Evolutionary conservation across 2,329 filamentous ascomycete genomes (phyloP).

Genomic region (Cercospora berteroae): DNA sequence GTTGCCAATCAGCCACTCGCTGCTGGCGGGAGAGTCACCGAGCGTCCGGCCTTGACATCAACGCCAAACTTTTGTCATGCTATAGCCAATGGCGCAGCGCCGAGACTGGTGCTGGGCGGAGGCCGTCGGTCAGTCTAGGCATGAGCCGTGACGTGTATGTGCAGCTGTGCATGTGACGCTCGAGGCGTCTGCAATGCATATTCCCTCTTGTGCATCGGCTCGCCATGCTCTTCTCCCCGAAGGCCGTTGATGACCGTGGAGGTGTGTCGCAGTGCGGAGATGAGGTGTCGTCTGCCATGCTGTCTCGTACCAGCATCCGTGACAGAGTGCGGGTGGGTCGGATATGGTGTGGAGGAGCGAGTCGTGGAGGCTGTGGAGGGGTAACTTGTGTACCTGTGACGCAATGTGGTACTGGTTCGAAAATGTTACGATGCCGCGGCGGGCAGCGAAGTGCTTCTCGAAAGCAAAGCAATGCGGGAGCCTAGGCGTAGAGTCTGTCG

Average conservation of each 20-base stretch:
- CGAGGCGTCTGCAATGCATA: neutral
- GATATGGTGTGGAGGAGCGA: neutral
- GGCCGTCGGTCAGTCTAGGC: neutral
- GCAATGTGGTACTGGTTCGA: neutral
- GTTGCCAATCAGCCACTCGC: neutral
- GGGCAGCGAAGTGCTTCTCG: neutral
- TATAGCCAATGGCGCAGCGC: conserved; percentile 7
- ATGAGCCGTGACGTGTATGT: neutral
- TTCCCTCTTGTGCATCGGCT: neutral
- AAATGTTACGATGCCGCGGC: neutral
- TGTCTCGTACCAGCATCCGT: neutral
- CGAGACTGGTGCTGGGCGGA: neutral
- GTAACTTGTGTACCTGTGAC: neutral
- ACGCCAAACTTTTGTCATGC: conserved; percentile 6
- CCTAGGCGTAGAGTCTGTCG: neutral
- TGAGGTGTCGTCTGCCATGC: neutral
- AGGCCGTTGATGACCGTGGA: neutral
- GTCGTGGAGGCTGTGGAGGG: conserved; percentile 1
- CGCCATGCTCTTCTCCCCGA: neutral
- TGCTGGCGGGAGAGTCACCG: neutral
- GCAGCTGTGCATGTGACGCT: neutral
- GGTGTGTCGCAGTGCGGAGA: neutral
- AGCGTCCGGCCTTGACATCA: conserved; percentile 10
- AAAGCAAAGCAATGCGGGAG: neutral
- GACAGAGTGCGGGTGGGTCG: neutral